phyloP scores from a whole-genome alignment of 2,329 filamentous ascomycete species.

The Falciphora oryzae region DNA sequence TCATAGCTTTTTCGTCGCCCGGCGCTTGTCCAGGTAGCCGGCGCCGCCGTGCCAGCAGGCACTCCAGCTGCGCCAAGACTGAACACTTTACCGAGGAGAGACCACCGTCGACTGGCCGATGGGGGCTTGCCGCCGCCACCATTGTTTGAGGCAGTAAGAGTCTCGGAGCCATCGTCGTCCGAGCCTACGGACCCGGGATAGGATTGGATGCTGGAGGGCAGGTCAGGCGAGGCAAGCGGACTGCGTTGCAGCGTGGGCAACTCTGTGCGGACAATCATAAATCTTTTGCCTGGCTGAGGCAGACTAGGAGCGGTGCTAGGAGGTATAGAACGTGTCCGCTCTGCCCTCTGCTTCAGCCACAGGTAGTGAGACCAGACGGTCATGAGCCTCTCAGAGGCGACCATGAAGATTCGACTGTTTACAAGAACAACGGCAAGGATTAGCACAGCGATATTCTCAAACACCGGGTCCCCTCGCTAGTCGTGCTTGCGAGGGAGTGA shows the following conservation, averaged over 20 bases:
- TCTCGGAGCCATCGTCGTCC: neutral
- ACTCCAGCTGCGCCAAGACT: slow-evolving; percentile 27
- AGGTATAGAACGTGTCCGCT: slow-evolving; percentile 44
- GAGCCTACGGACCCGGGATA: slow-evolving; percentile 20
- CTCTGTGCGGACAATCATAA: slow-evolving; percentile 85
- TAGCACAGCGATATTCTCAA: too few species aligned
- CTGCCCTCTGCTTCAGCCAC: slow-evolving; percentile 63
- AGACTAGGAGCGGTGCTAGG: slow-evolving; percentile 77
- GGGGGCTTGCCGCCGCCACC: slow-evolving; percentile 23
- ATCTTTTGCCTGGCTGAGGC: slow-evolving; percentile 76
- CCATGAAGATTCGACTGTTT: slow-evolving; percentile 52
- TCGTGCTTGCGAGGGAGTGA: neutral
- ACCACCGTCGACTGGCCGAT: slow-evolving; percentile 54
- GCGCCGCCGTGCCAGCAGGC: slow-evolving; percentile 14
- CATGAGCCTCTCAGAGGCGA: slow-evolving; percentile 62
- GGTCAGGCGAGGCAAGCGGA: slow-evolving; percentile 23
- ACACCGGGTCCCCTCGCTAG: too few species aligned
- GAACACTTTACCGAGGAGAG: slow-evolving; percentile 58
- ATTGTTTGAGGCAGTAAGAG: neutral
- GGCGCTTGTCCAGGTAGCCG: slow-evolving; percentile 8
- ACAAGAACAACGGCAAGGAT: too few species aligned
- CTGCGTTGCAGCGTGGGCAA: slow-evolving; percentile 40
- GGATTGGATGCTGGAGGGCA: neutral
- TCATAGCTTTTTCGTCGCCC: slow-evolving; percentile 26
- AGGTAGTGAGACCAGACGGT: slow-evolving; percentile 75